Conservation (phyloP, 192 early-diverging fungal species). For the Pilobolus umbonatus region DNA sequence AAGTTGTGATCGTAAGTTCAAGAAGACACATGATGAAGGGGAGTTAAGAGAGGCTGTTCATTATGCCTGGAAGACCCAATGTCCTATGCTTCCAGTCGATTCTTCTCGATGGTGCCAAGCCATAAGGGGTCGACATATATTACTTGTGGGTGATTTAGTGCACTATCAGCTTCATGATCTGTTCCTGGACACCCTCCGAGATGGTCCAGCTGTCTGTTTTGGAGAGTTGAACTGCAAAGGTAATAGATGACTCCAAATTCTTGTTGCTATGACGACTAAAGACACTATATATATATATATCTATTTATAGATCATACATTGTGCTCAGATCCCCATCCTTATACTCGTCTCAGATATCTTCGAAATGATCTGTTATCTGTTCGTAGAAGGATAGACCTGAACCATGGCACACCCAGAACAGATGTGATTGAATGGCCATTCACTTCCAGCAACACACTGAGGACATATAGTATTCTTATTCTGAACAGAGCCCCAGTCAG, state of each 20-base stretch:
- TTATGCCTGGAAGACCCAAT: conserved; percentile 22
- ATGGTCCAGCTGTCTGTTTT: conserved; percentile 49
- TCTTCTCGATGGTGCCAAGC: conserved; percentile 35
- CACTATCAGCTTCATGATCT: conserved; percentile 53
- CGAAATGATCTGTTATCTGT: conserved; percentile 47
- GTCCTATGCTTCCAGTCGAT: conserved; percentile 18
- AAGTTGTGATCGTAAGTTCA: conserved; percentile 25
- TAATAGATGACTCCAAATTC: neutral
- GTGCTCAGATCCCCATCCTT: conserved; percentile 17
- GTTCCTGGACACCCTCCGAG: conserved; percentile 47
- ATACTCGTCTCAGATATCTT: conserved; percentile 29
- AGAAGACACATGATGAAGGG: conserved; percentile 1
- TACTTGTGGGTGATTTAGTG: conserved; percentile 46
- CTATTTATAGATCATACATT: conserved; percentile 32
- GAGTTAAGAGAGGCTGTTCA: conserved; percentile 17
- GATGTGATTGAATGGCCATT: conserved; percentile 44
- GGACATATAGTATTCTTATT: conserved; percentile 38
- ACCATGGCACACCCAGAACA: conserved; percentile 26
- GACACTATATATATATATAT: conserved; percentile 1
- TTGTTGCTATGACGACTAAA: neutral
- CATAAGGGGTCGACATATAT: conserved; percentile 37
- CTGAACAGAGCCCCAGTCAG: conserved; percentile 36
- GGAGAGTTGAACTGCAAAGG: conserved; percentile 49
- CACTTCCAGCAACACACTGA: conserved; percentile 25
- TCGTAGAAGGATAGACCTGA: neutral